Conservation (phyloP, 768 basidiomycete species). For the Pleurotus ostreatus region DNA sequence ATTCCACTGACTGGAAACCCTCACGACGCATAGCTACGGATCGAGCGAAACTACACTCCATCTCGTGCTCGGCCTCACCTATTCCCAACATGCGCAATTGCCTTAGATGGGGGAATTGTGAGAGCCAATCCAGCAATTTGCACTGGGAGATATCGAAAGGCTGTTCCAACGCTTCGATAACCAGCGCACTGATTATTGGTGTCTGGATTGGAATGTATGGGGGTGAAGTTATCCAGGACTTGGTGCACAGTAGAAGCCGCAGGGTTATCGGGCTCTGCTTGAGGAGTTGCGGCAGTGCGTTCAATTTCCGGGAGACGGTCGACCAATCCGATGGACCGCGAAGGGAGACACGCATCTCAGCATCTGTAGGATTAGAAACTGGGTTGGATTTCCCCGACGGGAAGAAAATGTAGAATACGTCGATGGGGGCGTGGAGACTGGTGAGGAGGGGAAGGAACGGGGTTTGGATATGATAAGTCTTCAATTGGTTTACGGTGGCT, state of each 20-base stretch:
- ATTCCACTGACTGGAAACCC: too few relatives aligned
- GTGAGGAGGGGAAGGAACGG: conserved; percentile 14
- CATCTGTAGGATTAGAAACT: neutral
- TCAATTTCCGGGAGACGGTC: neutral
- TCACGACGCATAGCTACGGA: too few relatives aligned
- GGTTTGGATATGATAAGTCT: conserved; percentile 2
- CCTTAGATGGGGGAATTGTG: neutral
- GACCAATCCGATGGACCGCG: neutral
- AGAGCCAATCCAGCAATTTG: neutral
- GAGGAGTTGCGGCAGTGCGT: neutral
- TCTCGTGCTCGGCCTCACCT: too few relatives aligned
- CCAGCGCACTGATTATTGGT: neutral
- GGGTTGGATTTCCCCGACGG: neutral
- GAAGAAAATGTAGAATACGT: neutral
- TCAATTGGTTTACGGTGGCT: conserved; percentile 2
- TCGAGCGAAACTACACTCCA: too few relatives aligned
- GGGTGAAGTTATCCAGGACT: neutral
- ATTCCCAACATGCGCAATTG: too few relatives aligned
- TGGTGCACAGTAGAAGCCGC: neutral
- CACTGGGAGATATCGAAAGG: neutral
- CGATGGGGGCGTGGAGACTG: conserved; percentile 10
- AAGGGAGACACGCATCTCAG: neutral
- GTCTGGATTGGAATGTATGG: neutral
- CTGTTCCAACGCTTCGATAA: neutral
- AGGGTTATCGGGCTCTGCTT: neutral